Conservation (phyloP, 345 rosid genomes). For the Brassica rapa region DNA sequence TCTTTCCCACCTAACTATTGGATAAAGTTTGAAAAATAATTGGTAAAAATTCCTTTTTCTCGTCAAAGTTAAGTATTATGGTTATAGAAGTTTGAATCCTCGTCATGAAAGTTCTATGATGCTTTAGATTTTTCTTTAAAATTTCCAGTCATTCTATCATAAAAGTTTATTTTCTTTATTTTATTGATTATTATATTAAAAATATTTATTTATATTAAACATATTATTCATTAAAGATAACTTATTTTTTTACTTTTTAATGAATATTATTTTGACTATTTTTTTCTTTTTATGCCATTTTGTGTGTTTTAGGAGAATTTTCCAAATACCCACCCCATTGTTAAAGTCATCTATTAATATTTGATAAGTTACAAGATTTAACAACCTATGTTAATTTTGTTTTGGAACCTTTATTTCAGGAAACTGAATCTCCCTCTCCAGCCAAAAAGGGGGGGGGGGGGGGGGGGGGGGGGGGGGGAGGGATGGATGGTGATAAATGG, state of each 20-base stretch:
- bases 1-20: slow-evolving; percentile 29
- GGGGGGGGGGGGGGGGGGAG: too few relatives aligned
- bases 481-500: neutral
- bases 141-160: too few relatives aligned
- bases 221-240: too few relatives aligned
- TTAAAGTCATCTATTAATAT: neutral
- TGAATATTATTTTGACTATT: neutral
- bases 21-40: slow-evolving; percentile 12
- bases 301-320: neutral
- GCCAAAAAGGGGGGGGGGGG: neutral
- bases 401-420: slow-evolving; percentile 1
- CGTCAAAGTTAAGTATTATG: too few relatives aligned
- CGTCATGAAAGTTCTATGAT: too few relatives aligned
- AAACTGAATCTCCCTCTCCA: neutral
- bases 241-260: too few relatives aligned
- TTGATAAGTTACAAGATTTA: neutral
- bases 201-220: too few relatives aligned
- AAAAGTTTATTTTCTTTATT: too few relatives aligned
- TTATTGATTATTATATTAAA: too few relatives aligned
- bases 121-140: too few relatives aligned
- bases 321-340: neutral
- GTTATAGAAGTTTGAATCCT: too few relatives aligned
- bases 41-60: too few relatives aligned
- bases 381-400: neutral
- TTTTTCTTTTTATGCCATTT: neutral